Evolutionary conservation across 345 rosid genomes (phyloP).

Genomic region (Arabidopsis thaliana): DNA sequence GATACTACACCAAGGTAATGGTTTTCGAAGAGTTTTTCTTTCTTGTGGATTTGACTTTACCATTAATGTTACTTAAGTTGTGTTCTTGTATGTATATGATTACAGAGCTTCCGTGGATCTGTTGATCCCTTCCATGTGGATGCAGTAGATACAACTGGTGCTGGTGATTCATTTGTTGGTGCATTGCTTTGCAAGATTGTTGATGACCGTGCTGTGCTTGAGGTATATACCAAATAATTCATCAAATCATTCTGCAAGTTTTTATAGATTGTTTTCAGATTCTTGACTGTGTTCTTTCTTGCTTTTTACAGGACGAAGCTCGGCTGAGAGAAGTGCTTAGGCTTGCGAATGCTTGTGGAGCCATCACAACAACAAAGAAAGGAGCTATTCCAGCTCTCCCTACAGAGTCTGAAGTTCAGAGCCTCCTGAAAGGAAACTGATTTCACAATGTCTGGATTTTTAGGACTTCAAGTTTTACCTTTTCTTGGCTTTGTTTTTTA

Average conservation of each 20-base stretch:
- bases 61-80: background rate
- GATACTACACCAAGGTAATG: slow-evolving; percentile 90
- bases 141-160: slow-evolving; percentile 91
- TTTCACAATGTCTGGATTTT: background rate
- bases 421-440: slow-evolving; percentile 48
- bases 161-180: slow-evolving; percentile 94
- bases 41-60: background rate
- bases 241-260: background rate
- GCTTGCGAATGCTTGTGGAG: slow-evolving; percentile 94
- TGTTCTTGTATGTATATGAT: background rate
- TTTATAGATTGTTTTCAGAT: background rate
- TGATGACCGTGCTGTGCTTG: slow-evolving; percentile 68
- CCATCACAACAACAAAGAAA: slow-evolving; percentile 94
- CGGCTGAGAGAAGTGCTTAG: slow-evolving; percentile 74
- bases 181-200: slow-evolving; percentile 84
- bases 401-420: slow-evolving; percentile 58
- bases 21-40: background rate
- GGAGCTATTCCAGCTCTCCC: slow-evolving; percentile 99
- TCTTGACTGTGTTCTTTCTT: background rate
- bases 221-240: slow-evolving; percentile 47
- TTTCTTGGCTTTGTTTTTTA: background rate
- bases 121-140: slow-evolving; percentile 84
- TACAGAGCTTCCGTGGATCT: slow-evolving; percentile 73
- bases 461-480: background rate
- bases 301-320: slow-evolving; percentile 61